Evolutionary conservation across 441 rosid genomes (phyloP).

Genomic region (Syzygium malaccense): DNA sequence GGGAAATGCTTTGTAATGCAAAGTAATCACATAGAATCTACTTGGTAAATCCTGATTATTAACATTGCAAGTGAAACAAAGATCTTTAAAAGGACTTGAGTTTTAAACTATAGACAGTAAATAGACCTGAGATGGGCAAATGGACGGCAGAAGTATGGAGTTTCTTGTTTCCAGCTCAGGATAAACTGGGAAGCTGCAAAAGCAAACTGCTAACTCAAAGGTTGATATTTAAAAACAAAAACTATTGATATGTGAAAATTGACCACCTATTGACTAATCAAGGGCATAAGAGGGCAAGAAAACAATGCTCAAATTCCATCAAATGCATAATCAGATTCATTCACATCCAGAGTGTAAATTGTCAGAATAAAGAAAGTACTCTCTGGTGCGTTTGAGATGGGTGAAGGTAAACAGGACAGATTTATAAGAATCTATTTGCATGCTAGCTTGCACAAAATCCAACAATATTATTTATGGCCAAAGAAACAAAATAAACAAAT

Average conservation of each 20-base stretch:
- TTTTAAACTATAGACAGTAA: not conserved
- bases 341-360: not conserved
- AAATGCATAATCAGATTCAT: not conserved
- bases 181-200: conserved; percentile 65
- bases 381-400: not conserved
- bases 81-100: not conserved
- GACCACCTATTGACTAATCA: not conserved
- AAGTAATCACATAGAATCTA: not conserved
- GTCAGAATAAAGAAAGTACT: not conserved
- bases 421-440: not conserved
- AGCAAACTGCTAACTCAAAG: conserved; percentile 13
- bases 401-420: not conserved
- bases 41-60: not conserved
- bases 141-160: conserved; percentile 65
- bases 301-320: not conserved
- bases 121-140: conserved; percentile 87
- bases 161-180: conserved; percentile 95
- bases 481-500: not conserved
- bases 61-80: not conserved
- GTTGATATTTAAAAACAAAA: not conserved
- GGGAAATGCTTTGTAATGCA: not conserved
- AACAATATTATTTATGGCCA: not conserved
- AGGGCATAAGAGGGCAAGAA: not conserved
- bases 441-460: not conserved
- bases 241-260: not conserved